Evolutionary conservation across 2,329 filamentous ascomycete species (phyloP).

Genomic region (Beauveria varroae): DNA sequence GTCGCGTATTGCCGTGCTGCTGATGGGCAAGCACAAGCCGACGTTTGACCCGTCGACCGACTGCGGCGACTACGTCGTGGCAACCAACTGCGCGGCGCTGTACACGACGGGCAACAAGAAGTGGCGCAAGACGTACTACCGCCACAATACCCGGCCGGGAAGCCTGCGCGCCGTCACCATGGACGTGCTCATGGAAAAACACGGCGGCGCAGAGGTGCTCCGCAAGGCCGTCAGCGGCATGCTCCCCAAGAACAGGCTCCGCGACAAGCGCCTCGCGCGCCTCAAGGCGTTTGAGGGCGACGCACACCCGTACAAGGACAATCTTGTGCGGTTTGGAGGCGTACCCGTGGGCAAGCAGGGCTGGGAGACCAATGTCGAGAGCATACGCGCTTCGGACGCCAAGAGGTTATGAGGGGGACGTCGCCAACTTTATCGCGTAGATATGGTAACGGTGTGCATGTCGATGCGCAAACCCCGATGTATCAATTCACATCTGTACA

Average conservation of each 20-base stretch:
- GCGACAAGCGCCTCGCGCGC: conserved; percentile 78
- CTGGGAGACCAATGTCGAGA: conserved; percentile 45
- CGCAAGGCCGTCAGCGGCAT: conserved; percentile 91
- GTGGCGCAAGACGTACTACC: conserved; percentile 91
- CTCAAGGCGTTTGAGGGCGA: conserved; percentile 95
- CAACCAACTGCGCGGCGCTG: conserved; percentile 79
- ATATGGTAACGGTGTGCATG: too few species aligned
- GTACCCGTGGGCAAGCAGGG: conserved; percentile 45
- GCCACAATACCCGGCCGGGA: conserved; percentile 85
- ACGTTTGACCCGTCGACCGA: conserved; percentile 96
- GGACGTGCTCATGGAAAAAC: conserved; percentile 90
- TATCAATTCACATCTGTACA: conserved; percentile 3
- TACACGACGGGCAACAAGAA: conserved; percentile 88
- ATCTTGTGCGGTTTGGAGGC: conserved; percentile 67
- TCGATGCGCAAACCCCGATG: background rate
- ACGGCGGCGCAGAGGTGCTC: conserved; percentile 86
- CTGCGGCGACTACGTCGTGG: conserved; percentile 98
- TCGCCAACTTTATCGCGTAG: too few species aligned
- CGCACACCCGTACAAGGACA: conserved; percentile 84
- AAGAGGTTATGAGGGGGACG: conserved; percentile 39
- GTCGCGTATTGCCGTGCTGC: conserved; percentile 72
- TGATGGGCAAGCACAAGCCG: conserved; percentile 99
- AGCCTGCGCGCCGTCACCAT: conserved; percentile 83
- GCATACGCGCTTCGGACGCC: conserved; percentile 41
- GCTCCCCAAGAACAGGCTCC: conserved; percentile 91